Evolutionary conservation across 1,139 yeast genomes (phyloP), one percentile per base, ranked within the genome.

Genomic region (Pichiaceae sp.): DNA sequence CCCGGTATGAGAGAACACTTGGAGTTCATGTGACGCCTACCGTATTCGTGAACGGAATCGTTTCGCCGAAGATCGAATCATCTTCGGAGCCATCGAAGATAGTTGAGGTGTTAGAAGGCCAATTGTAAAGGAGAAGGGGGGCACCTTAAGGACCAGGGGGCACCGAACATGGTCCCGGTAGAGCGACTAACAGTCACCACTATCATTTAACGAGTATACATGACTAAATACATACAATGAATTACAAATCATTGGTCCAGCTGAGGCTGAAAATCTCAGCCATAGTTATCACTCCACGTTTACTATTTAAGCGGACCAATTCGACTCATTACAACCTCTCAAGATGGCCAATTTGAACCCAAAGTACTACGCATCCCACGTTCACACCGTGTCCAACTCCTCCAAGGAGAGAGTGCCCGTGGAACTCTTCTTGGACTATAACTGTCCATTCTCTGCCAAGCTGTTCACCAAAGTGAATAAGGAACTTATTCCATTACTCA

Each of bases 21-120:
- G 86, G 93, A 27, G 74, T 83, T 31, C 95, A 86, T 54, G 78
- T 82, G 20, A 82, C 93, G 2, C 96, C 96, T 12, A 78, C 94
- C 2, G 80, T 84, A 14, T 61, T 73, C 25, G 62, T 86, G 35
- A 73, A 85, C 53, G 95, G 95, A 1, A 70, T 82, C 36, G 66
- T 59, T 16, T 66, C 62, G 34, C 49, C 54, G 12, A 46, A 56
- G 8, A 63, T 73, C 44, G 74, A 69, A 44, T 65, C 73, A 16
- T 61, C 72, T 8, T 66, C 70, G 12, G 39, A 57, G 6, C 38
- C 57, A 7, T 57, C 45, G 3, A 49, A 51, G 4, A 50, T 66
- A 33, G 53, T 55, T 21, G 47, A 52, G 14, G 56, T 59, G 24
- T 43, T 62, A 8, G 48, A 51, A 36, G 36, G 25, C 18, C 45